Conservation (phyloP, 108 stramenopile genomes). For the Stephanodiscus triporus region DNA sequence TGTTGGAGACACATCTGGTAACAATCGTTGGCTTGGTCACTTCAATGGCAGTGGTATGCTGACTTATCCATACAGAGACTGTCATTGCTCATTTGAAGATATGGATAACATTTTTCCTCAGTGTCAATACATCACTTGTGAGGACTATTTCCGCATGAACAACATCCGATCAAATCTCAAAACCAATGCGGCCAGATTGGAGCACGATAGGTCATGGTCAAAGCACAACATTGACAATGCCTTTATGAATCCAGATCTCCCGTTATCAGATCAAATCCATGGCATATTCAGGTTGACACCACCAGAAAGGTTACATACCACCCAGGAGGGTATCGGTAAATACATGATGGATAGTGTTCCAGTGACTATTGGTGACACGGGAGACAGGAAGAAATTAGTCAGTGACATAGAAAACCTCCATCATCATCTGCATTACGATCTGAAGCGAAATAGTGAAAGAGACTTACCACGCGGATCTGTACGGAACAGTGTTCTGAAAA, state of each 20-base stretch:
- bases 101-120: no score
- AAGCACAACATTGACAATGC: no score
- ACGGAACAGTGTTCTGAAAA: background rate
- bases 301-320: background rate
- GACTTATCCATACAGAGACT: no score
- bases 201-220: no score
- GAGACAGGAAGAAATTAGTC: background rate
- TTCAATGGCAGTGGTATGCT: no score
- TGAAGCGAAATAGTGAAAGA: background rate
- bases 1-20: constrained; percentile 2
- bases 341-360: background rate
- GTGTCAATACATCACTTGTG: no score
- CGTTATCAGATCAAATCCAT: background rate
- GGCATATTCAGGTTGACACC: background rate
- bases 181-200: no score
- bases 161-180: no score
- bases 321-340: background rate
- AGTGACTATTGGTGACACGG: background rate
- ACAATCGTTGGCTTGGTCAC: constrained; percentile 4
- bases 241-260: no score
- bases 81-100: no score
- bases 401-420: background rate
- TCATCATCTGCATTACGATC: background rate
- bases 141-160: no score
- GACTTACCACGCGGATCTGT: background rate